Percentiles rank a stretch among this genome's conserved stretches.
Conservation (phyloP, 371 early-diverging fungal genomes). For the Apophysomyces variabilis region DNA sequence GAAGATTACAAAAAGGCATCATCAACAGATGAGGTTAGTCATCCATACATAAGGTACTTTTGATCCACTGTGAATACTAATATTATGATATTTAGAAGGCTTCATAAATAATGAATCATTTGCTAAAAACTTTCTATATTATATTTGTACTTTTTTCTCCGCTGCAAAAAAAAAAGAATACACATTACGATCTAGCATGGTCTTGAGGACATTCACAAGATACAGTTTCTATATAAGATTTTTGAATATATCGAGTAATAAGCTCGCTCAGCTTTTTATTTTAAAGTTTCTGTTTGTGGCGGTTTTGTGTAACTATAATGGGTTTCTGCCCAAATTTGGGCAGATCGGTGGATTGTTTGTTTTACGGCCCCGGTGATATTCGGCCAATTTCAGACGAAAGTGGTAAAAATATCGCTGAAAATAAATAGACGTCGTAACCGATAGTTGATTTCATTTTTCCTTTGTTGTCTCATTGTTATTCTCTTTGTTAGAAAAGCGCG, state of each 20-base stretch:
- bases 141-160: not conserved
- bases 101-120: conserved; percentile 1
- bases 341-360: not conserved
- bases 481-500: too few relatives aligned
- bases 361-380: not conserved
- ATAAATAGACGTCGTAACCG: not conserved
- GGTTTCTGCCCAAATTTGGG: too few relatives aligned
- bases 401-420: not conserved
- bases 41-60: not conserved
- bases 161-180: not conserved
- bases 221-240: too few relatives aligned
- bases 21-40: conserved; percentile 2
- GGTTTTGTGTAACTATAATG: too few relatives aligned
- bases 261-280: too few relatives aligned
- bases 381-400: not conserved
- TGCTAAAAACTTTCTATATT: not conserved
- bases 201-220: too few relatives aligned
- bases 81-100: not conserved
- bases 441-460: too few relatives aligned
- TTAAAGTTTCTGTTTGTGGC: too few relatives aligned
- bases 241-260: too few relatives aligned
- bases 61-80: not conserved
- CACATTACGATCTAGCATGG: too few relatives aligned
- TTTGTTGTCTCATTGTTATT: too few relatives aligned
- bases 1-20: conserved; percentile 17